phyloP scores from a whole-genome alignment of 1,139 yeast genomes.

The Cylindricascospora bacillispora region DNA sequence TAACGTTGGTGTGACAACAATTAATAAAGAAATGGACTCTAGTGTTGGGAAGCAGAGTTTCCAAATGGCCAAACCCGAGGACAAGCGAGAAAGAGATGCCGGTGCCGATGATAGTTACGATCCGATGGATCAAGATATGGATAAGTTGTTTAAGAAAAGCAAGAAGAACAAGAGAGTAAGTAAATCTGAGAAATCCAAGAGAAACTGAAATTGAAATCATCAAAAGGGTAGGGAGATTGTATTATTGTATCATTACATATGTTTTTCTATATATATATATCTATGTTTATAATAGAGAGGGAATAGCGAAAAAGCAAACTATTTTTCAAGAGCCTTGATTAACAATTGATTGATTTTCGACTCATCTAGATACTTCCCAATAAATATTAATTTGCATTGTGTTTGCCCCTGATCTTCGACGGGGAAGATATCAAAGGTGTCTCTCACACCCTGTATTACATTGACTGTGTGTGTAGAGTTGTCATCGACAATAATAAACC shows the following conservation, averaged over 20 bases:
- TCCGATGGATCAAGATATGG: conserved; percentile 19
- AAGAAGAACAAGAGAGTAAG: conserved; percentile 10
- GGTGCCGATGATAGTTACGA: conserved; percentile 18
- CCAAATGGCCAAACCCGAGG: conserved; percentile 5
- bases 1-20: conserved; percentile 4
- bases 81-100: conserved; percentile 3
- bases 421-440: conserved; percentile 70
- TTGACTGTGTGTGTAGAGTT: conserved; percentile 25
- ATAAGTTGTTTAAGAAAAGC: conserved; percentile 10
- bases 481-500: conserved; percentile 38
- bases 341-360: conserved; percentile 20
- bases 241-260: too few relatives aligned
- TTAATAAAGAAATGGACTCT: conserved; percentile 4
- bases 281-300: too few relatives aligned
- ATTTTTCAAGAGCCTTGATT: conserved; percentile 5
- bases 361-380: conserved; percentile 52
- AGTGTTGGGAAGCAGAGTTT: conserved; percentile 3
- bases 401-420: conserved; percentile 32
- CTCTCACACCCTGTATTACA: conserved; percentile 89
- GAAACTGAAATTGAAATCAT: too few relatives aligned
- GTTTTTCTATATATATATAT: too few relatives aligned
- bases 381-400: conserved; percentile 55
- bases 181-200: too few relatives aligned
- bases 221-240: too few relatives aligned
- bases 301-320: too few relatives aligned